A percentile compares a stretch with the other conserved stretches of the same genome.
Evolutionary conservation across 192 early-diverging fungal species (phyloP).

Genomic region (Lobosporangium transversale): DNA sequence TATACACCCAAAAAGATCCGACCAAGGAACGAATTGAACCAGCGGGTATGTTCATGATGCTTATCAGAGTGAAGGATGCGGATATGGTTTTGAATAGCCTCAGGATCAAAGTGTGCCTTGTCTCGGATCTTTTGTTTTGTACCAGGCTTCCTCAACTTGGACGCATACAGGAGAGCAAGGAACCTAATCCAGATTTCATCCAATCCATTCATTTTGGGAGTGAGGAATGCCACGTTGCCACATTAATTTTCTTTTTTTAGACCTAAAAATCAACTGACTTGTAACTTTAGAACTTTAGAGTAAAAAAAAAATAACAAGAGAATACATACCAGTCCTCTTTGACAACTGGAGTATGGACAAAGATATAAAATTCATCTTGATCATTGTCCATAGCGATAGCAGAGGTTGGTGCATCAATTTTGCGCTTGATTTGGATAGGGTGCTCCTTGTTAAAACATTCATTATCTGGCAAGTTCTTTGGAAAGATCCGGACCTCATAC

Average conservation of each 20-base stretch:
- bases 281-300: neutral
- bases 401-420: conserved; percentile 21
- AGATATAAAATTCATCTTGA: conserved; percentile 64
- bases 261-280: neutral
- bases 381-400: conserved; percentile 28
- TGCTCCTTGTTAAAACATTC: conserved; percentile 68
- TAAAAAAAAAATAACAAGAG: conserved; percentile 6
- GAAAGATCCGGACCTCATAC: conserved; percentile 68
- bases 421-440: conserved; percentile 60
- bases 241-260: too few species aligned
- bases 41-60: conserved; percentile 59
- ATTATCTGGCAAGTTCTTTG: conserved; percentile 63
- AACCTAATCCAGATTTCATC: too few species aligned
- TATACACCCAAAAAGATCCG: conserved; percentile 83
- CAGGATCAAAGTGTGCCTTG: conserved; percentile 52
- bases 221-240: too few species aligned
- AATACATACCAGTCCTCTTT: conserved; percentile 92
- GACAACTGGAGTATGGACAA: conserved; percentile 70
- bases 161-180: conserved; percentile 35
- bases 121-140: conserved; percentile 53
- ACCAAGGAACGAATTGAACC: conserved; percentile 88
- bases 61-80: conserved; percentile 63
- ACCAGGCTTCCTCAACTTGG: conserved; percentile 43
- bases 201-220: too few species aligned
- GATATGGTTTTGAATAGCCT: conserved; percentile 47